Percentiles rank a stretch among this genome's conserved stretches.
Evolutionary conservation across 352 stramenopile species (phyloP).

Genomic region (Pseudoperonospora humuli): DNA sequence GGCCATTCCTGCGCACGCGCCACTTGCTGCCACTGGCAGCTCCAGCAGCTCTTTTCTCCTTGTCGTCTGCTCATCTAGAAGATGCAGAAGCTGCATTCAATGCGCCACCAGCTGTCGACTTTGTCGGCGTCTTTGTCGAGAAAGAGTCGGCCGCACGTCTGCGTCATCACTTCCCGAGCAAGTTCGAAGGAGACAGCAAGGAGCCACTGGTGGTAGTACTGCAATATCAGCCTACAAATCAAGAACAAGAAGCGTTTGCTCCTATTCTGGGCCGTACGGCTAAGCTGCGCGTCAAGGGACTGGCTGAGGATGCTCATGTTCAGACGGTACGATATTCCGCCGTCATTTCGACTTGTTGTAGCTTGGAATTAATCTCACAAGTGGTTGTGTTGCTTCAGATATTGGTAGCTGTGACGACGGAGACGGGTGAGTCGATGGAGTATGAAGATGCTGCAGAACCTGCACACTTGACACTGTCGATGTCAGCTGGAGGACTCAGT

Average conservation of each 20-base stretch:
- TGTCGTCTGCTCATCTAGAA: slow-evolving; percentile 23
- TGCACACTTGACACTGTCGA: slow-evolving; percentile 55
- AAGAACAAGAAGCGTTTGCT: slow-evolving; percentile 69
- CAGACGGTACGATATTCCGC: slow-evolving; percentile 36
- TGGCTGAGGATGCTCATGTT: slow-evolving; percentile 55
- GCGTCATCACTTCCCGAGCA: slow-evolving; percentile 44
- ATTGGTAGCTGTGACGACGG: slow-evolving; percentile 56
- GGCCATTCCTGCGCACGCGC: slow-evolving; percentile 15
- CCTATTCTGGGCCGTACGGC: slow-evolving; percentile 54
- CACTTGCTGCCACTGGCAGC: slow-evolving; percentile 25
- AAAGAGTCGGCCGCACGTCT: slow-evolving; percentile 43
- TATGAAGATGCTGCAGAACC: slow-evolving; percentile 32
- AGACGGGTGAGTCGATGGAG: slow-evolving; percentile 55
- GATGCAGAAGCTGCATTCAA: slow-evolving; percentile 1
- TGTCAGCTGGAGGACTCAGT: slow-evolving; percentile 36
- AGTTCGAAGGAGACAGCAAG: slow-evolving; percentile 32
- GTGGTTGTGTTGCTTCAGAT: slow-evolving; percentile 19
- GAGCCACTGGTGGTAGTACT: slow-evolving; percentile 62
- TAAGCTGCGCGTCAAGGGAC: slow-evolving; percentile 52
- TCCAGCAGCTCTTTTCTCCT: slow-evolving; percentile 13
- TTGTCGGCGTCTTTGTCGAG: slow-evolving; percentile 71
- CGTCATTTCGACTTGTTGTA: not conserved
- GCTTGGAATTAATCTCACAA: not conserved
- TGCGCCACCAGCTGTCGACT: slow-evolving; percentile 32
- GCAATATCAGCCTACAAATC: slow-evolving; percentile 61